A percentile compares a stretch with the other conserved stretches of the same genome.
These are phyloP conservation scores for Reutealis trisperma DNA, from an alignment of 345 rosid genomes.

Conservation along the genomic window DNA sequence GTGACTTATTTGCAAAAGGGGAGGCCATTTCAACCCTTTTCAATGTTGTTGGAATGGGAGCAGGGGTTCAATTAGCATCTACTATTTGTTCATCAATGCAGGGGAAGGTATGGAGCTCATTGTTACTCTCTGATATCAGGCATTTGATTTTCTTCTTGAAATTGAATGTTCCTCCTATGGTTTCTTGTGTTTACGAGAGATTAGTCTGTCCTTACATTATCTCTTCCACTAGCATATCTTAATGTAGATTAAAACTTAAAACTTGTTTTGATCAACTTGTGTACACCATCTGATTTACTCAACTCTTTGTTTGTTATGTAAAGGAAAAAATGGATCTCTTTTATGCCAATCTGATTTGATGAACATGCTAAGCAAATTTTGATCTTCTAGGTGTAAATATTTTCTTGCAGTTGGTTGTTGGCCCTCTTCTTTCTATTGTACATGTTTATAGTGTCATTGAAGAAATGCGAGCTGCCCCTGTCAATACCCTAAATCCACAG, in stretches of 20 bases:
- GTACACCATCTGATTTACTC: neutral
- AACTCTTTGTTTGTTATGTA: neutral
- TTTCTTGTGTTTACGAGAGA: neutral
- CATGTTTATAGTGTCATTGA: constrained; percentile 70
- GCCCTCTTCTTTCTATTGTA: constrained; percentile 67
- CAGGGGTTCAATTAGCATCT: constrained; percentile 88
- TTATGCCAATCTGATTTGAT: neutral
- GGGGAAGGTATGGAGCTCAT: constrained; percentile 61
- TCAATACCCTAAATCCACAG: constrained; percentile 91
- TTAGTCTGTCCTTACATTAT: neutral
- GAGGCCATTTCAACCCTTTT: constrained; percentile 98
- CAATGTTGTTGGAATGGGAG: constrained; percentile 75
- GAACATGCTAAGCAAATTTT: neutral
- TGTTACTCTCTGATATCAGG: constrained; percentile 1
- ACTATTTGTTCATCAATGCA: constrained; percentile 85
- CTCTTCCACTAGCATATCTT: neutral
- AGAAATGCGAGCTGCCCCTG: constrained; percentile 85
- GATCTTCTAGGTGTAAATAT: constrained; percentile 11
- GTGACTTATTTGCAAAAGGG: constrained; percentile 94
- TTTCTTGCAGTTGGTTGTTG: constrained; percentile 71
- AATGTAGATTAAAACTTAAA: neutral
- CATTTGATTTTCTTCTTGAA: neutral
- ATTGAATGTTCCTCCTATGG: neutral
- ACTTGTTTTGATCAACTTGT: neutral
- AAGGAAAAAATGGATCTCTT: neutral